phyloP scores from a whole-genome alignment of 805 yeast genomes.

The Ogataea pini region DNA sequence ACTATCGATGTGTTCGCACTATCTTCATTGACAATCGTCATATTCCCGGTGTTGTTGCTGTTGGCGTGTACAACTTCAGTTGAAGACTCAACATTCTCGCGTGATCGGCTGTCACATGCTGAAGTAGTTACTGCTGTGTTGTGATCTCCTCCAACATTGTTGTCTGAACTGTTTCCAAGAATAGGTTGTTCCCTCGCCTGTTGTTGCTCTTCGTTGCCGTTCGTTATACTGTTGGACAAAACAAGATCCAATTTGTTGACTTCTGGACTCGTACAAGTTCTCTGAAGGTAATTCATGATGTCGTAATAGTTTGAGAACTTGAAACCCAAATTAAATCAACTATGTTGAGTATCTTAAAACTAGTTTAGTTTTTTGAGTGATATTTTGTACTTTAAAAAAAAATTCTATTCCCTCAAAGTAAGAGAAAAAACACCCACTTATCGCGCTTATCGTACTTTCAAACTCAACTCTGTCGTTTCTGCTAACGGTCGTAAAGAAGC shows the following conservation, averaged over 20 bases:
- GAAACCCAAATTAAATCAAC: background rate
- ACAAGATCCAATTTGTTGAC: constrained; percentile 22
- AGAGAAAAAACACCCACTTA: background rate
- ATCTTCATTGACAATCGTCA: constrained; percentile 6
- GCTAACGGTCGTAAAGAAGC: background rate
- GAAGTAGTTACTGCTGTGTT: background rate
- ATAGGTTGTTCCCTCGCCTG: background rate
- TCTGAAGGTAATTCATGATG: constrained; percentile 24
- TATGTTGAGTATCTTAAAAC: background rate
- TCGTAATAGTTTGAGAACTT: background rate
- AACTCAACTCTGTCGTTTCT: background rate
- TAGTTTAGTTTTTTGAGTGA: no score
- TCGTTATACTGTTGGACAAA: constrained; percentile 17
- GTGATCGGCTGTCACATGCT: background rate
- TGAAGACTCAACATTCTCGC: background rate
- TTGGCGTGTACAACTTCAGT: background rate
- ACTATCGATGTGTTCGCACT: constrained; percentile 27
- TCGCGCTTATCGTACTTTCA: background rate
- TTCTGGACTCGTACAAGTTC: constrained; percentile 25
- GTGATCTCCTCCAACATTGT: background rate
- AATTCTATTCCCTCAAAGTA: background rate
- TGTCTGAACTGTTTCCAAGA: background rate
- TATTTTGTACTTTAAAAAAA: background rate
- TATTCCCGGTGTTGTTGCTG: background rate
- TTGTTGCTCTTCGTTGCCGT: constrained; percentile 3